A percentile compares a stretch with the other conserved stretches of the same genome.
These are phyloP conservation scores for Cystobasidiopsis lactophilus DNA, from an alignment of 768 basidiomycete genomes.

Conservation along the genomic window DNA sequence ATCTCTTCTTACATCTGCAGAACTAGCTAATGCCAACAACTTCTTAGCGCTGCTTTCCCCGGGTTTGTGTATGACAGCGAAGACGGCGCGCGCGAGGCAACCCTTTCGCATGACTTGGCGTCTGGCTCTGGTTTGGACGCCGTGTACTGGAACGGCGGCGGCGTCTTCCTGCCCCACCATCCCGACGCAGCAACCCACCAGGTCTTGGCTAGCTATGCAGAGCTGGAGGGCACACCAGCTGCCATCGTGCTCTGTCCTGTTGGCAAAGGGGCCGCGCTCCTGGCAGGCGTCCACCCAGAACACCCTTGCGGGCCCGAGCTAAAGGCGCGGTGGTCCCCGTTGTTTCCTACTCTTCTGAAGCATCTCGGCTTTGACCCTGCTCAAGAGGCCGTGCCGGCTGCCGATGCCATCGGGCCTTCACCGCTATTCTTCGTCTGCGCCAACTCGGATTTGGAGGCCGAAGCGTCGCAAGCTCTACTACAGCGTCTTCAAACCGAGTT, in stretches of 20 bases:
- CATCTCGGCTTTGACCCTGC: too few relatives aligned
- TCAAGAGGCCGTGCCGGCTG: too few relatives aligned
- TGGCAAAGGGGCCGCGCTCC: constrained; percentile 23
- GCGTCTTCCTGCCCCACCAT: constrained; percentile 24
- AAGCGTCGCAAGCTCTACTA: too few relatives aligned
- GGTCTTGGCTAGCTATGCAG: constrained; percentile 27
- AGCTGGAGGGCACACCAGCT: constrained; percentile 19
- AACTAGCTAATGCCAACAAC: too few relatives aligned
- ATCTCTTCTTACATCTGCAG: too few relatives aligned
- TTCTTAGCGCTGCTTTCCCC: constrained; percentile 26
- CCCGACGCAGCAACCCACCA: constrained; percentile 10
- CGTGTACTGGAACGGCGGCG: constrained; percentile 32
- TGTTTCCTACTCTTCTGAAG: too few relatives aligned
- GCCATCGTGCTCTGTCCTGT: constrained; percentile 28
- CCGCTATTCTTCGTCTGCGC: too few relatives aligned
- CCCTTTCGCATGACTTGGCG: constrained; percentile 20
- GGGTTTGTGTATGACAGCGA: constrained; percentile 30
- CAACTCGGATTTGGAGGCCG: too few relatives aligned
- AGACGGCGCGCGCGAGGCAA: constrained; percentile 27
- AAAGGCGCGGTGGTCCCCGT: too few relatives aligned
- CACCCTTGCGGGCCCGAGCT: constrained; percentile 27
- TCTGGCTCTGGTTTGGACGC: constrained; percentile 9
- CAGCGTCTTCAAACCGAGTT: too few relatives aligned
- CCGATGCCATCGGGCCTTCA: too few relatives aligned
- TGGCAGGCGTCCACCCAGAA: constrained; percentile 27